A percentile compares a stretch with the other conserved stretches of the same genome.
These are phyloP conservation scores for Albophoma yamanashiensis DNA, from an alignment of 2,329 filamentous ascomycete genomes.

Conservation along the genomic window DNA sequence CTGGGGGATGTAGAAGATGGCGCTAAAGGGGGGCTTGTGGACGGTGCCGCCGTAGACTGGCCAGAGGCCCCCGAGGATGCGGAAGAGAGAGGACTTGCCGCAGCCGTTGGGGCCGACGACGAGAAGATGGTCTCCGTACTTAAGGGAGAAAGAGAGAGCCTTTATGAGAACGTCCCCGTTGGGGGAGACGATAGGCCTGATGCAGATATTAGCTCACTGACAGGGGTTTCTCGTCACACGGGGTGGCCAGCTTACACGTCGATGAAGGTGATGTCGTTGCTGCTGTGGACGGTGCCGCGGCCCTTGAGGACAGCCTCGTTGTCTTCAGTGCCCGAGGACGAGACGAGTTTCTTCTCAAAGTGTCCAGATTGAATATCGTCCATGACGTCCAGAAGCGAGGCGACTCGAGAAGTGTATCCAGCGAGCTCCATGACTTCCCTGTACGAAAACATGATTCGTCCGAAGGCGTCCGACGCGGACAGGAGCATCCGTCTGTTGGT, in stretches of 20 bases:
- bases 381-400: conserved; percentile 85
- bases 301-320: conserved; percentile 76
- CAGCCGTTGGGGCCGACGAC: conserved; percentile 96
- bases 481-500: conserved; percentile 89
- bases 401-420: conserved; percentile 87
- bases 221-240: neutral
- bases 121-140: conserved; percentile 78
- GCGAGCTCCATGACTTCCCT: conserved; percentile 94
- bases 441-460: conserved; percentile 94
- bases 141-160: conserved; percentile 77
- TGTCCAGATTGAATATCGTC: conserved; percentile 81
- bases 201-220: conserved; percentile 7
- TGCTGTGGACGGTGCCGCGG: conserved; percentile 73
- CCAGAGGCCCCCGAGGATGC: conserved; percentile 93
- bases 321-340: conserved; percentile 69
- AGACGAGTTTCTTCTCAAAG: conserved; percentile 95
- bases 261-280: conserved; percentile 72
- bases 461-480: conserved; percentile 90
- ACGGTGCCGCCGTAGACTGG: conserved; percentile 94
- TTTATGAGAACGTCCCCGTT: conserved; percentile 89
- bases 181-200: conserved; percentile 80
- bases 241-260: conserved; percentile 49
- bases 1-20: conserved; percentile 98
- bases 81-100: conserved; percentile 91
- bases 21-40: conserved; percentile 78